Evolutionary conservation across 768 basidiomycete genomes (phyloP), one percentile per base, ranked within the genome.

Genomic region (Gyrodon lividus): DNA sequence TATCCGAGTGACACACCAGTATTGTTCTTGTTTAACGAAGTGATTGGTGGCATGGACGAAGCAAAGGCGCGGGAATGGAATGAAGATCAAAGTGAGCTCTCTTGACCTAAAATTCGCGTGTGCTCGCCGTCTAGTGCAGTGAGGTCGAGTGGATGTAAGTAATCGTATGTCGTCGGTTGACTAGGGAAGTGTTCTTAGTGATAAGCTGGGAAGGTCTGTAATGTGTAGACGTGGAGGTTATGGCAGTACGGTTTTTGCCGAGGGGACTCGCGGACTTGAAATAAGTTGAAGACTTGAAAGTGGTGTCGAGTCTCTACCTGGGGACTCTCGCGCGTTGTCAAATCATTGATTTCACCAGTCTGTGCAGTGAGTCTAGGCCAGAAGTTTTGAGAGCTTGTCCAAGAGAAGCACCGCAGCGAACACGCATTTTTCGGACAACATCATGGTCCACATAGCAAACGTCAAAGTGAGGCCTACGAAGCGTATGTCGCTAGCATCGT

Each of bases 21-120:
- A 66, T 92, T 93, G 73, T 93, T 92, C 81, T 87, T 92, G 77
- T 92, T 92, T 59, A 91, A 75, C n/a, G 76, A 55, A 9, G 75
- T 41, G 59, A 68, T 63, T 35, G 39, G 35, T 24, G 39, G 17
- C 40, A 40, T 49, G 12, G 40, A 34, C 4, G 17, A 17, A 43
- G 16, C 7, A 17, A 30, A 48, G 20, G 44, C n/a, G n/a, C n/a
- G n/a, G n/a, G n/a, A 37, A 20, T 7, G 19, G 20, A 42, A 43
- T 26, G 10, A 46, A 37, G 22, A 17, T 13, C 23, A 6, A 20
- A 9, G n/a, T 37, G n/a, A 17, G 26, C 23, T 30, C 4, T 28
- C n/a, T n/a, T 28, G 17, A 6, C 13, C 35, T 26, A 28, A 6
- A n/a, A 41, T 4, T 33, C 23, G 23, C 6, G 50, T 56, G 43